Conservation (phyloP, 495 filamentous ascomycete species). For the Neurospora sp. region DNA sequence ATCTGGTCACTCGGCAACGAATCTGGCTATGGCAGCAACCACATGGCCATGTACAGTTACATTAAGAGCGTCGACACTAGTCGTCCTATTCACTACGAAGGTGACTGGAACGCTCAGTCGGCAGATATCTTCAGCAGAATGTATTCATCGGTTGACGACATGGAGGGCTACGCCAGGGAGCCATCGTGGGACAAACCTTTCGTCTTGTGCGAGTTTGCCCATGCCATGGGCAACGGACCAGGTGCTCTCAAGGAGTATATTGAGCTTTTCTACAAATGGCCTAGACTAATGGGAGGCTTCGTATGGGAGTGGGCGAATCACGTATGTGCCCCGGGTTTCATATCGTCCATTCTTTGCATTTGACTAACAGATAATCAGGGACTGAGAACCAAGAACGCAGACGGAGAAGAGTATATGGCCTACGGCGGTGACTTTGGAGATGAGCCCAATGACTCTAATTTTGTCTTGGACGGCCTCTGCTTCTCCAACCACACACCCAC, state of each 20-base stretch:
- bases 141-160: constrained; percentile 47
- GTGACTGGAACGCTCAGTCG: constrained; percentile 46
- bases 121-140: constrained; percentile 58
- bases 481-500: constrained; percentile 49
- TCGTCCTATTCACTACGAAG: constrained; percentile 59
- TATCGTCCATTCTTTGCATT: not conserved
- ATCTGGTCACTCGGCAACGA: constrained; percentile 71
- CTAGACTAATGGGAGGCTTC: constrained; percentile 57
- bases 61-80: constrained; percentile 46
- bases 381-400: constrained; percentile 40
- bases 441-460: constrained; percentile 57
- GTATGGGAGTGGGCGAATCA: constrained; percentile 75
- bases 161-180: constrained; percentile 30
- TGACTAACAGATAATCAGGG: constrained; percentile 28
- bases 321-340: constrained; percentile 14
- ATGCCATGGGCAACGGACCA: constrained; percentile 70
- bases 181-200: constrained; percentile 43
- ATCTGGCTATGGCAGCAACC: constrained; percentile 59
- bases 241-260: constrained; percentile 58
- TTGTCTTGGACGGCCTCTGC: constrained; percentile 58
- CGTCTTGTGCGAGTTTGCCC: constrained; percentile 59
- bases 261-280: constrained; percentile 54
- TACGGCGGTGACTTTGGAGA: constrained; percentile 70
- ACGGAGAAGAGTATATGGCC: constrained; percentile 48
- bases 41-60: constrained; percentile 55